A percentile compares a stretch with the other conserved stretches of the same genome.
phyloP scores from a whole-genome alignment of 805 yeast genomes.

The Kuraishia ogatae region DNA sequence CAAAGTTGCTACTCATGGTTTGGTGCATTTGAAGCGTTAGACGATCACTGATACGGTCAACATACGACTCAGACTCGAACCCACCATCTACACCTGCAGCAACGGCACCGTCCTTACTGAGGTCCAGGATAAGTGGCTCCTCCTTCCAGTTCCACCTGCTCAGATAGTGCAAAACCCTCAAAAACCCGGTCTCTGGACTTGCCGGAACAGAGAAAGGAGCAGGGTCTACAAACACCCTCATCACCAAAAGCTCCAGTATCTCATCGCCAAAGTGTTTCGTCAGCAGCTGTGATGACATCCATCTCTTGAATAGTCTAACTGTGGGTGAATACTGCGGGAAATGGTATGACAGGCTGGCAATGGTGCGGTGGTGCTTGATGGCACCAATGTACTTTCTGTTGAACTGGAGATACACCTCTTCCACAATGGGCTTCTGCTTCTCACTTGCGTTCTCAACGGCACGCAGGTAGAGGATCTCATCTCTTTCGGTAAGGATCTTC shows the following conservation, averaged over 20 bases:
- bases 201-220: conserved; percentile 80
- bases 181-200: conserved; percentile 72
- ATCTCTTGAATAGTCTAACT: conserved; percentile 76
- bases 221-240: conserved; percentile 80
- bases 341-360: conserved; percentile 61
- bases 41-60: conserved; percentile 47
- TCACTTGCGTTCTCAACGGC: conserved; percentile 61
- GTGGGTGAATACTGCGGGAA: conserved; percentile 71
- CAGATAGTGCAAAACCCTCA: conserved; percentile 61
- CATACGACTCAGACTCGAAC: conserved; percentile 23
- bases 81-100: neutral
- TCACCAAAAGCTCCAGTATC: conserved; percentile 70
- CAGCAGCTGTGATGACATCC: conserved; percentile 82
- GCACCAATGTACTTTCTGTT: conserved; percentile 57
- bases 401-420: conserved; percentile 55
- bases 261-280: conserved; percentile 69
- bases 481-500: conserved; percentile 76
- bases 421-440: conserved; percentile 48
- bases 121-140: conserved; percentile 73
- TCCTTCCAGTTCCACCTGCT: conserved; percentile 94
- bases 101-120: conserved; percentile 38
- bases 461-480: conserved; percentile 63
- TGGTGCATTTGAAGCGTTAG: conserved; percentile 56
- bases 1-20: conserved; percentile 53
- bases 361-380: conserved; percentile 74